Base-by-base conservation (phyloP, 306 rosid genomes). In the Prunus salicina region DNA sequence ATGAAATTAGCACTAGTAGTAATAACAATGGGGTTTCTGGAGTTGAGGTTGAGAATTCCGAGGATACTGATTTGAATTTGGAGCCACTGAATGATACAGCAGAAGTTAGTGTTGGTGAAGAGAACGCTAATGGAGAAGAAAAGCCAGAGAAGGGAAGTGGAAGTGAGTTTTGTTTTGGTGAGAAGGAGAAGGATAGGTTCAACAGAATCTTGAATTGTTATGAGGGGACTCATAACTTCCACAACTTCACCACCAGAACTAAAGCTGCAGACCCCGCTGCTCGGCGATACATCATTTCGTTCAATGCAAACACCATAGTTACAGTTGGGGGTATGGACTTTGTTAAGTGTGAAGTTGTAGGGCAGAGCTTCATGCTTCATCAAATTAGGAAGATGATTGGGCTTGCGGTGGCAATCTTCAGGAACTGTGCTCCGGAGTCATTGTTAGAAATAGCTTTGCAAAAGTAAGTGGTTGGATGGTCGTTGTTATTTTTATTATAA, bases 331-430 rank as follows among this genome's bases (percentile, higher is more conserved):
- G 92, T 52, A 86, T 92, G 69, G 93, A 89, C 30, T 92, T 94
- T 74, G 91, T 90, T 7, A 94, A 90, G 86, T 94, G 98, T 56
- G 98, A 87, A 76, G 93, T 94, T 76, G 90, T 90, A 77, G 98
- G 98, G 45, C 96, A 94, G 86, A 94, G 98, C 86, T 94, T 94
- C 92, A 94, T 94, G 97, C 98, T 92, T 87, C 97, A 94, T 86
- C 98, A 94, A 80, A 94, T 94, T 74, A 86, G 97, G 67, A 90
- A 94, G 85, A 84, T 92, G 97, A 91, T 94, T 8, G 98, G 98
- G 82, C 84, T 94, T 73, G 96, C 96, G 0, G 98, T 90, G 82
- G 97, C 97, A 65, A 83, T 92, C 76, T 89, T 92, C 95, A 84
- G 98, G 80, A 88, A 89, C 52, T 86, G 89, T 79, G 91, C 92